Conservation (phyloP, 2,329 filamentous ascomycete genomes). For the Amauroascus niger region DNA sequence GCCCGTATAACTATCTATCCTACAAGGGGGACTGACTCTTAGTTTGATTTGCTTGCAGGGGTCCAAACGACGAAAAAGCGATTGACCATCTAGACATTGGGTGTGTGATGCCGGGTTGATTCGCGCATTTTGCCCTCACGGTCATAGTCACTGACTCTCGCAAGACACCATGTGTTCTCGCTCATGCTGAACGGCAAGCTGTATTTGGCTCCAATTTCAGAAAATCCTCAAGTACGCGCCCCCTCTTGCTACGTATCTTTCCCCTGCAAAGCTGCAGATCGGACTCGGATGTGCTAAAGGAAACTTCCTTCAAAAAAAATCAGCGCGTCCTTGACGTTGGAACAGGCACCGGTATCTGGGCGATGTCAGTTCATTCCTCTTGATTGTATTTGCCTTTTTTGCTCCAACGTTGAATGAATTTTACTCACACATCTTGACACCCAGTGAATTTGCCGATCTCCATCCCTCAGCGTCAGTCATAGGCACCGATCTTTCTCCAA, state of each 20-base stretch:
- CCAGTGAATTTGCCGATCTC: constrained; percentile 36
- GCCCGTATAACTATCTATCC: not conserved
- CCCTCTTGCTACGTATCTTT: constrained; percentile 1
- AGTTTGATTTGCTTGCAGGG: not conserved
- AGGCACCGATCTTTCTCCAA: constrained; percentile 26
- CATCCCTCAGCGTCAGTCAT: constrained; percentile 30
- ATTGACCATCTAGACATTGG: constrained; percentile 27
- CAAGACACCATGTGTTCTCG: constrained; percentile 47
- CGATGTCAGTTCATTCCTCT: constrained; percentile 23
- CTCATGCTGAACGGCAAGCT: constrained; percentile 34
- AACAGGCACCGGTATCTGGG: constrained; percentile 37
- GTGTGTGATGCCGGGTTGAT: constrained; percentile 2
- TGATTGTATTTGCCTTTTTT: not conserved
- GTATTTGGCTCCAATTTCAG: constrained; percentile 29
- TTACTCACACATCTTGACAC: not conserved
- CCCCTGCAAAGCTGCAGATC: constrained; percentile 15
- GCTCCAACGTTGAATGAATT: not conserved
- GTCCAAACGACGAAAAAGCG: constrained; percentile 15
- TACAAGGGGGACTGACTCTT: not conserved
- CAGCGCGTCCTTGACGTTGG: constrained; percentile 42
- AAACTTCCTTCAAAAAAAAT: not conserved
- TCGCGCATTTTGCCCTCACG: not conserved
- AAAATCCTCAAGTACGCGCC: constrained; percentile 25
- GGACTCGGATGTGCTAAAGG: constrained; percentile 9
- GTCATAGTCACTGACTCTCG: constrained; percentile 20